These are phyloP conservation scores for Boletus coccyginus DNA, from an alignment of 768 basidiomycete species.

Conservation along the genomic window DNA sequence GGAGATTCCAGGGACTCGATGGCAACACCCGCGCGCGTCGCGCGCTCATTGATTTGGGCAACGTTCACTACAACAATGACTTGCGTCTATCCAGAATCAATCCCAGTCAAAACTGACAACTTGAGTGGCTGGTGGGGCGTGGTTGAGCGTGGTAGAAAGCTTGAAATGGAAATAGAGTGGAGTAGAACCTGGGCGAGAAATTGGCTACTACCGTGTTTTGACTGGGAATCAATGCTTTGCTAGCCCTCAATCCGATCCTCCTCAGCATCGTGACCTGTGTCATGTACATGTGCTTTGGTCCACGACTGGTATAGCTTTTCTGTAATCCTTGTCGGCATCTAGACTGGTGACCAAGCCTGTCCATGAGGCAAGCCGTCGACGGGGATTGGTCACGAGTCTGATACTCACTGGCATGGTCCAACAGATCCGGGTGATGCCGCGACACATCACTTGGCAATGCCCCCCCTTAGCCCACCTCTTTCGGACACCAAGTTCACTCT, in stretches of 20 bases:
- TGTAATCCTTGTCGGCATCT: slow-evolving; percentile 31
- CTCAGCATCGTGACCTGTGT: slow-evolving; percentile 22
- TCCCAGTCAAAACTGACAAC: too few species aligned
- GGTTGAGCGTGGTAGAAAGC: too few species aligned
- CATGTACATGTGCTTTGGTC: slow-evolving; percentile 21
- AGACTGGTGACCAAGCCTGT: too few species aligned
- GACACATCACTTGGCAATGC: slow-evolving; percentile 1
- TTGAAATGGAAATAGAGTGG: too few species aligned
- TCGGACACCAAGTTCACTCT: slow-evolving; percentile 17
- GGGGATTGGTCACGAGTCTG: too few species aligned
- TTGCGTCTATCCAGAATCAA: neutral
- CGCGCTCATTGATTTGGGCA: slow-evolving; percentile 14
- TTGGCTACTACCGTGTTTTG: too few species aligned
- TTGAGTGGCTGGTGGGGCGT: too few species aligned
- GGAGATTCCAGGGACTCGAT: slow-evolving; percentile 10
- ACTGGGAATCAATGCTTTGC: neutral
- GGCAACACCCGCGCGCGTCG: slow-evolving; percentile 13
- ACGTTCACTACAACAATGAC: slow-evolving; percentile 2
- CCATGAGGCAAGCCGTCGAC: too few species aligned
- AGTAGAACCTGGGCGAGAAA: too few species aligned
- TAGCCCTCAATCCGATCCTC: slow-evolving; percentile 24
- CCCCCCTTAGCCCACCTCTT: slow-evolving; percentile 11
- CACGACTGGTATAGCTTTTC: slow-evolving; percentile 32
- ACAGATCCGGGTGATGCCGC: neutral
- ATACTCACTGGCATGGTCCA: too few species aligned